Percentiles rank a stretch among this genome's conserved stretches.
These are phyloP conservation scores for Ceratocystiopsis brevicomis DNA, from an alignment of 2,329 filamentous ascomycete genomes.

Conservation along the genomic window DNA sequence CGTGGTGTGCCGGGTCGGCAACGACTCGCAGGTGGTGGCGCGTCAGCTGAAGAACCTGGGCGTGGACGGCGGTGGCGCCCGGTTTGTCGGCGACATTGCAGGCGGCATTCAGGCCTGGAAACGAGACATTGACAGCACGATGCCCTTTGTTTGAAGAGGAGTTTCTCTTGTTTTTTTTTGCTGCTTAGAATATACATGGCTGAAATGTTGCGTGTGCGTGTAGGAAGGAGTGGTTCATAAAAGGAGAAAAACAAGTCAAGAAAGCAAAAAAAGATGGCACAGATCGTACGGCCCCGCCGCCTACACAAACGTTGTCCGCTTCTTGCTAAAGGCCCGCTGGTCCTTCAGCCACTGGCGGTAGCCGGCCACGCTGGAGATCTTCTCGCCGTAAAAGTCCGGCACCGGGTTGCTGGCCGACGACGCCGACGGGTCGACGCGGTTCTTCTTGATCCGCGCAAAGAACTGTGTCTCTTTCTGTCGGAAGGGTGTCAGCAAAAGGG, in stretches of 20 bases:
- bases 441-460: constrained; percentile 76
- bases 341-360: constrained; percentile 96
- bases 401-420: constrained; percentile 86
- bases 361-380: constrained; percentile 77
- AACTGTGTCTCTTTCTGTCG: constrained; percentile 87
- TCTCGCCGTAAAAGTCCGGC: constrained; percentile 96
- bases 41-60: constrained; percentile 45
- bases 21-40: constrained; percentile 57
- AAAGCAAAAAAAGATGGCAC: no score
- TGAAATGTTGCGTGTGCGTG: no score
- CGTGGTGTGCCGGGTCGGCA: constrained; percentile 54
- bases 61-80: constrained; percentile 28
- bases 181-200: not conserved
- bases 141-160: constrained; percentile 26
- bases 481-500: not conserved
- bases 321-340: constrained; percentile 90
- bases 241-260: no score
- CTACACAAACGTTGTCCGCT: constrained; percentile 49
- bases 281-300: not conserved
- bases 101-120: constrained; percentile 61
- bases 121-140: constrained; percentile 38
- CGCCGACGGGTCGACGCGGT: constrained; percentile 76
- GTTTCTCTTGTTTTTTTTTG: not conserved
- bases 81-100: constrained; percentile 49
- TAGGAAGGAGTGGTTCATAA: no score